A percentile compares a stretch with the other conserved stretches of the same genome.
Evolutionary conservation across 2,329 filamentous ascomycete species (phyloP).

Genomic region (Beauveria medogensis): DNA sequence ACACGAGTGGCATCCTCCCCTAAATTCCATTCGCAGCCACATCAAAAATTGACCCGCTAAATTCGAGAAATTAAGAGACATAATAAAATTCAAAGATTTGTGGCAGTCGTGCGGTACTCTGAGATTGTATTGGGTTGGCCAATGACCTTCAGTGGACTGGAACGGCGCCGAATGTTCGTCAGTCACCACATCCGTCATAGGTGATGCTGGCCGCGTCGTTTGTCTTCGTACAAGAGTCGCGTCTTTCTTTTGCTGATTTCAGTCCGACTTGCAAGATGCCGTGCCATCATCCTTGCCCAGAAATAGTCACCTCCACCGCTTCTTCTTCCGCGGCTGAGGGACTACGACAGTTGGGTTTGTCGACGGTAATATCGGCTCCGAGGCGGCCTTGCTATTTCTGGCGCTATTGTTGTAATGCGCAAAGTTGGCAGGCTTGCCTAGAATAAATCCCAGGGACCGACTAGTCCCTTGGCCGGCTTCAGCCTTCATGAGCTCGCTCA

Average conservation of each 20-base stretch:
- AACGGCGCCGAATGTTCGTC: neutral
- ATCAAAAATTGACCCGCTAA: neutral
- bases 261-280: slow-evolving; percentile 5
- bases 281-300: neutral
- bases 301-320: slow-evolving; percentile 10
- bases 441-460: slow-evolving; percentile 14
- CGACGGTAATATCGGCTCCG: slow-evolving; percentile 6
- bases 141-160: neutral
- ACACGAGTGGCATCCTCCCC: neutral
- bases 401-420: slow-evolving; percentile 7
- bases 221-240: neutral
- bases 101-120: slow-evolving; percentile 1
- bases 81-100: neutral
- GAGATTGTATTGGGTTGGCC: neutral
- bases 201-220: neutral
- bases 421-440: slow-evolving; percentile 12
- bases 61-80: neutral
- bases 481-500: slow-evolving; percentile 16
- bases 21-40: neutral
- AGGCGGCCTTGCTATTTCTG: slow-evolving; percentile 9
- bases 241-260: neutral
- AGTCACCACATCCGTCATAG: neutral
- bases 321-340: slow-evolving; percentile 10
- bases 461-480: slow-evolving; percentile 17
- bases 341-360: slow-evolving; percentile 8